phyloP scores from a whole-genome alignment of 352 stramenopile species.

The Pythium scleroteichum region DNA sequence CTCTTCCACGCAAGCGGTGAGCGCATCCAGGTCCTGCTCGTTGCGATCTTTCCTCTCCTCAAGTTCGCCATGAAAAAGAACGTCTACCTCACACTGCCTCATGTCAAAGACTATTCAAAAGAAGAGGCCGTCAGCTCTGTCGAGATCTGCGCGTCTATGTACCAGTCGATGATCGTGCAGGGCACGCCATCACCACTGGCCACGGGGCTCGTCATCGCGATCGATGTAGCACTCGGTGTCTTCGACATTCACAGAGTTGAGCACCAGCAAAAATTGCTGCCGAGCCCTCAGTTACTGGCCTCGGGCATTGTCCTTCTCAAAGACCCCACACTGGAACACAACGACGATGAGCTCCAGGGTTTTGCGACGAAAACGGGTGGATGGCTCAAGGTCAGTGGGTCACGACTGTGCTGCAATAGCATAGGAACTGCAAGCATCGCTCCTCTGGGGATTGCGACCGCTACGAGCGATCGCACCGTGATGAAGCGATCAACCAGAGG shows the following conservation, averaged over 20 bases:
- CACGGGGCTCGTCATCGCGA: constrained; percentile 4
- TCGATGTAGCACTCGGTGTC: constrained; percentile 10
- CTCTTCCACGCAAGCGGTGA: constrained; percentile 4
- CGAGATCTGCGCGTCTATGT: constrained; percentile 20
- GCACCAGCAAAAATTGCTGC: not conserved
- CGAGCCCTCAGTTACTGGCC: no score
- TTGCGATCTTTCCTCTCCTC: constrained; percentile 17
- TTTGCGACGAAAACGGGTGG: no score
- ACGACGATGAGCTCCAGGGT: no score
- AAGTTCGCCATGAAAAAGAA: constrained; percentile 8
- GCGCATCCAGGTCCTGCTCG: not conserved
- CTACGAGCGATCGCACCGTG: not conserved
- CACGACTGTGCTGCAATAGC: no score
- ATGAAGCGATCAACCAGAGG: not conserved
- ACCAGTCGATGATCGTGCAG: constrained; percentile 24
- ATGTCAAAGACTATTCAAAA: not conserved
- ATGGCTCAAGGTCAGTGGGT: no score
- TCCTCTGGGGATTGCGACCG: no score
- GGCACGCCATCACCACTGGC: constrained; percentile 1
- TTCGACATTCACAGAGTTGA: constrained; percentile 2
- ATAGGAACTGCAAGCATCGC: no score
- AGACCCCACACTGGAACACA: no score
- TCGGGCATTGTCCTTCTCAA: no score
- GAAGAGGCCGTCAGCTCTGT: constrained; percentile 4
- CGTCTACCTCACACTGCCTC: not conserved